phyloP scores from a whole-genome alignment of 306 rosid species.

The Echinosophora koreensis region DNA sequence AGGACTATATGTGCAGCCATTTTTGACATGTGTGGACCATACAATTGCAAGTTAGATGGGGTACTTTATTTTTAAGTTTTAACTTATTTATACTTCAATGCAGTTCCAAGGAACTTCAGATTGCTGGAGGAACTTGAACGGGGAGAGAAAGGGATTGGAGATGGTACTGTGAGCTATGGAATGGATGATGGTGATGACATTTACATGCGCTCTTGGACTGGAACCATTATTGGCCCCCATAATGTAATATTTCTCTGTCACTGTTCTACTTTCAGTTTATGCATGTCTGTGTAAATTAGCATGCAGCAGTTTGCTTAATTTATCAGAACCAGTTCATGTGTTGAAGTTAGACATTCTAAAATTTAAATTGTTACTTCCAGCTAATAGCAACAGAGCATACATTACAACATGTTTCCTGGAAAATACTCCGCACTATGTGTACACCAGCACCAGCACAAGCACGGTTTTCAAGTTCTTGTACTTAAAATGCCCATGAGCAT shows the following conservation, averaged over 20 bases:
- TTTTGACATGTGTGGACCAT: neutral
- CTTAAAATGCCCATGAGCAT: neutral
- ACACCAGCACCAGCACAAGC: neutral
- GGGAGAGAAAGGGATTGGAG: constrained; percentile 94
- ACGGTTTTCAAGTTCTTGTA: constrained; percentile 14
- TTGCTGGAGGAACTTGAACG: constrained; percentile 99
- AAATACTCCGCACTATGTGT: neutral
- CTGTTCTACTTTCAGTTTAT: neutral
- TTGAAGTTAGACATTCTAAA: constrained; percentile 29
- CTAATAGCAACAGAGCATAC: constrained; percentile 4
- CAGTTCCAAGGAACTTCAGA: constrained; percentile 99
- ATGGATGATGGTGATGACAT: constrained; percentile 99
- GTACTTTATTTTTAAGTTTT: neutral
- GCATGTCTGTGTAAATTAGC: neutral
- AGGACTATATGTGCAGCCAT: neutral
- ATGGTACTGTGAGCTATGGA: constrained; percentile 95
- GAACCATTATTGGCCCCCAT: constrained; percentile 97
- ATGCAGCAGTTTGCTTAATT: constrained; percentile 20
- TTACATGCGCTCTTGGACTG: constrained; percentile 96
- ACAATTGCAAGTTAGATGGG: neutral
- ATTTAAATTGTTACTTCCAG: neutral
- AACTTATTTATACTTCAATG: constrained; percentile 36
- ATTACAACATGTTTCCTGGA: constrained; percentile 1
- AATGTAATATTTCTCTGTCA: constrained; percentile 63
- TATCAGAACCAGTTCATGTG: neutral